These are phyloP conservation scores for Neoarthrinium moseri DNA, from an alignment of 2,329 filamentous ascomycete genomes.

Conservation along the genomic window DNA sequence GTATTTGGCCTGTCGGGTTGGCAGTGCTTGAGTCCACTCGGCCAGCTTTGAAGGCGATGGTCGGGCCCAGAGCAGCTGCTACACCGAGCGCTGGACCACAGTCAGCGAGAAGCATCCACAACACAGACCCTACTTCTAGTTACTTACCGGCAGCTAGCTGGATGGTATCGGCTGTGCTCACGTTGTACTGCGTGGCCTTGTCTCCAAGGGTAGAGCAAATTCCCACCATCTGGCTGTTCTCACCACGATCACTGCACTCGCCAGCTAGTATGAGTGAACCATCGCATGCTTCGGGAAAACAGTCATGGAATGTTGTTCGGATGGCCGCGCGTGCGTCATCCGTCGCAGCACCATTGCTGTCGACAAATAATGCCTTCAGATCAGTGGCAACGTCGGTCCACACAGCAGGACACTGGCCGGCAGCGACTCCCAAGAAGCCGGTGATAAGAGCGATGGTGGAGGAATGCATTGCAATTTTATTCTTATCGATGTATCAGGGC, in stretches of 20 bases:
- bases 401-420: constrained; percentile 18
- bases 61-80: constrained; percentile 19
- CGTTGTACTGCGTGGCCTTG: constrained; percentile 20
- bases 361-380: constrained; percentile 18
- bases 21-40: constrained; percentile 21
- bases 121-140: neutral
- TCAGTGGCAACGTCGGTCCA: constrained; percentile 24
- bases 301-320: constrained; percentile 27
- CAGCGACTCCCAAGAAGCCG: neutral
- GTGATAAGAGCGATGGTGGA: neutral
- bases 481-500: too few relatives aligned
- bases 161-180: constrained; percentile 26
- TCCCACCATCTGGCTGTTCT: constrained; percentile 22
- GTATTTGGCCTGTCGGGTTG: constrained; percentile 18
- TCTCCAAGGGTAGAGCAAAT: constrained; percentile 22
- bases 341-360: constrained; percentile 17
- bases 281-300: constrained; percentile 26
- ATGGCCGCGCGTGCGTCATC: constrained; percentile 25
- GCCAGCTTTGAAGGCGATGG: constrained; percentile 23
- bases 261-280: constrained; percentile 26
- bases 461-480: too few relatives aligned
- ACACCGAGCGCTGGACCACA: constrained; percentile 20
- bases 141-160: constrained; percentile 27
- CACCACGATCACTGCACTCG: constrained; percentile 23
- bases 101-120: neutral